phyloP scores from a whole-genome alignment of 2,329 filamentous ascomycete species.

The Alternaria sp. region DNA sequence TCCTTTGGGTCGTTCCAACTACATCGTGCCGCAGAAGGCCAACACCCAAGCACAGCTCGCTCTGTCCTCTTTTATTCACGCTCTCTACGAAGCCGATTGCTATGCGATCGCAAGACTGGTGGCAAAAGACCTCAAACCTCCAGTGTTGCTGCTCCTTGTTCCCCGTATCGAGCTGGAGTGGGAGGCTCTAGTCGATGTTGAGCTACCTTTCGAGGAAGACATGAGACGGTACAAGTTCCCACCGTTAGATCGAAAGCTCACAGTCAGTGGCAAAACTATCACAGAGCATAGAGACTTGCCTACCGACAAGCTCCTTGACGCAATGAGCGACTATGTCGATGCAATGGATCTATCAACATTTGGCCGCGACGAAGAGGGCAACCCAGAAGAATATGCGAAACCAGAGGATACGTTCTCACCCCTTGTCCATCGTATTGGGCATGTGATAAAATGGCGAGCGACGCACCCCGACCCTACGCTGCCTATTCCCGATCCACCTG shows the following conservation, averaged over 20 bases:
- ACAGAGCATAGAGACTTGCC: slow-evolving; percentile 86
- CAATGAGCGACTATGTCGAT: slow-evolving; percentile 93
- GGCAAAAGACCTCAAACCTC: slow-evolving; percentile 80
- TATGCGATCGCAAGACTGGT: slow-evolving; percentile 89
- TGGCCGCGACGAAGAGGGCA: slow-evolving; percentile 73
- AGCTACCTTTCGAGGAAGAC: slow-evolving; percentile 92
- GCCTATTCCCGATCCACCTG: slow-evolving; percentile 58
- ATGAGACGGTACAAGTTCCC: slow-evolving; percentile 90
- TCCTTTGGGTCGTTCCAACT: slow-evolving; percentile 79
- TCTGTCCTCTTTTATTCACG: slow-evolving; percentile 87
- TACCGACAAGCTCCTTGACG: slow-evolving; percentile 71
- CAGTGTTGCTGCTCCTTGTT: slow-evolving; percentile 76
- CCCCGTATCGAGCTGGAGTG: slow-evolving; percentile 79
- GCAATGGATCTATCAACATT: slow-evolving; percentile 83
- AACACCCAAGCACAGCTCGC: slow-evolving; percentile 86
- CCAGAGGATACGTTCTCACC: slow-evolving; percentile 86
- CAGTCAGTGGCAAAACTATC: slow-evolving; percentile 80
- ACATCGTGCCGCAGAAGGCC: slow-evolving; percentile 76
- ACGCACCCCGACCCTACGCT: slow-evolving; percentile 72
- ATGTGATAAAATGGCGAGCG: slow-evolving; percentile 83
- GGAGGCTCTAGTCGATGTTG: slow-evolving; percentile 87
- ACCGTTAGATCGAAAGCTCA: slow-evolving; percentile 84
- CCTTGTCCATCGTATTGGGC: slow-evolving; percentile 84
- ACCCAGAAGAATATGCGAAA: slow-evolving; percentile 71
- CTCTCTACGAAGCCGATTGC: slow-evolving; percentile 81